Percentiles rank a stretch among this genome's conserved stretches.
These are phyloP conservation scores for Aquilaria sinensis DNA, from an alignment of 345 rosid species.

Conservation along the genomic window DNA sequence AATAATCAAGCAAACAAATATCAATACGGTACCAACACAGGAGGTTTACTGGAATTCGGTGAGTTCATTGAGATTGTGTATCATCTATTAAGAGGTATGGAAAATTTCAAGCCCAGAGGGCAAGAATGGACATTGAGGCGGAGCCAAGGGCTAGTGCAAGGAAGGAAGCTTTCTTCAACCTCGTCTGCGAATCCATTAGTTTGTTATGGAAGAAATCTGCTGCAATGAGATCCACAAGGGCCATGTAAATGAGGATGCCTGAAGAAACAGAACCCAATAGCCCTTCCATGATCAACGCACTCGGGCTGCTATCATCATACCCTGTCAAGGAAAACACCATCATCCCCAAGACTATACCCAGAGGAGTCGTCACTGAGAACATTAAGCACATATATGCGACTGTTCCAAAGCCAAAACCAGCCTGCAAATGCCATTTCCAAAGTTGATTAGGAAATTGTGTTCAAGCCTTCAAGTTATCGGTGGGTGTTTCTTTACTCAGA, in stretches of 20 bases:
- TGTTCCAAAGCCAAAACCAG: conserved; percentile 68
- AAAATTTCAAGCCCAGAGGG: conserved; percentile 70
- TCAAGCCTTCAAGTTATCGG: neutral
- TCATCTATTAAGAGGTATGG: no score
- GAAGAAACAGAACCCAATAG: conserved; percentile 77
- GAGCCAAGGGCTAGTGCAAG: conserved; percentile 68
- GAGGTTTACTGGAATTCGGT: no score
- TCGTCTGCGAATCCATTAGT: conserved; percentile 49
- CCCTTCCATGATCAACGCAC: conserved; percentile 86
- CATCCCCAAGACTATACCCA: conserved; percentile 87
- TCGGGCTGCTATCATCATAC: conserved; percentile 66
- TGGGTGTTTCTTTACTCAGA: neutral
- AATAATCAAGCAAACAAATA: no score
- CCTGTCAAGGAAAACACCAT: conserved; percentile 70
- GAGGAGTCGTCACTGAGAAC: conserved; percentile 89
- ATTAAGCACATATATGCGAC: conserved; percentile 81
- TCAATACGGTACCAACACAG: no score
- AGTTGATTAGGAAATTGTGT: neutral
- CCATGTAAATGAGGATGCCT: conserved; percentile 91
- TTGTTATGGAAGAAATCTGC: conserved; percentile 89
- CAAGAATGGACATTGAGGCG: conserved; percentile 84
- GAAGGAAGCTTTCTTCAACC: conserved; percentile 72
- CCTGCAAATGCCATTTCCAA: conserved; percentile 42
- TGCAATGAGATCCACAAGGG: conserved; percentile 86
- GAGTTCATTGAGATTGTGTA: no score